Conservation (phyloP, 306 rosid genomes). For the Arachis stenosperma region DNA sequence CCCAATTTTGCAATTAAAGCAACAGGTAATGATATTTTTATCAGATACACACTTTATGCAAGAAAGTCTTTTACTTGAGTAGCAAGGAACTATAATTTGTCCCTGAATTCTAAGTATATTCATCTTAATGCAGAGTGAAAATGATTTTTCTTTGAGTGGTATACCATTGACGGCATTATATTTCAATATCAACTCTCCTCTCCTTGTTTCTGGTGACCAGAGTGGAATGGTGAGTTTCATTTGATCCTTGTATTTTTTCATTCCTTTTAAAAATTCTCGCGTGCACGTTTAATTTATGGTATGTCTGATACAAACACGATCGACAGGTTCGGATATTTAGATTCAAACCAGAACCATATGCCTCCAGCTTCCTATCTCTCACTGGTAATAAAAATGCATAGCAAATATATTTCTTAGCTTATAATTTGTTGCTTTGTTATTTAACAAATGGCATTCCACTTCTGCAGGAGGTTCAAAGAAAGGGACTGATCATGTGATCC, state of each 20-base stretch:
- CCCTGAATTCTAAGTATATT: neutral
- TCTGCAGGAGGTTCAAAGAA: conserved; percentile 75
- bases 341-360: conserved; percentile 83
- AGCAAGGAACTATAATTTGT: neutral
- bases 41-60: conserved; percentile 3
- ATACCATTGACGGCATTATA: conserved; percentile 72
- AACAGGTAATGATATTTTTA: conserved; percentile 66
- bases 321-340: conserved; percentile 75
- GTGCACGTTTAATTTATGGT: too few species aligned
- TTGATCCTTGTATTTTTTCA: neutral
- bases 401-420: conserved; percentile 13
- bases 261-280: too few species aligned
- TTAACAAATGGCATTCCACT: conserved; percentile 32
- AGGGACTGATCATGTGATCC: conserved; percentile 69
- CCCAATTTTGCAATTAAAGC: conserved; percentile 73
- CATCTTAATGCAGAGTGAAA: conserved; percentile 68
- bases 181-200: conserved; percentile 53
- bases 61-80: neutral
- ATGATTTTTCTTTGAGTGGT: conserved; percentile 74
- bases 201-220: conserved; percentile 88
- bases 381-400: conserved; percentile 58
- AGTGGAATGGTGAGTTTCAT: conserved; percentile 72
- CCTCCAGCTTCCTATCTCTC: conserved; percentile 65
- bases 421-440: neutral
- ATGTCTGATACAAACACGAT: conserved; percentile 15